A percentile compares a stretch with the other conserved stretches of the same genome.
Evolutionary conservation across 805 yeast species (phyloP).

Genomic region (Komagataella pseudopastoris): DNA sequence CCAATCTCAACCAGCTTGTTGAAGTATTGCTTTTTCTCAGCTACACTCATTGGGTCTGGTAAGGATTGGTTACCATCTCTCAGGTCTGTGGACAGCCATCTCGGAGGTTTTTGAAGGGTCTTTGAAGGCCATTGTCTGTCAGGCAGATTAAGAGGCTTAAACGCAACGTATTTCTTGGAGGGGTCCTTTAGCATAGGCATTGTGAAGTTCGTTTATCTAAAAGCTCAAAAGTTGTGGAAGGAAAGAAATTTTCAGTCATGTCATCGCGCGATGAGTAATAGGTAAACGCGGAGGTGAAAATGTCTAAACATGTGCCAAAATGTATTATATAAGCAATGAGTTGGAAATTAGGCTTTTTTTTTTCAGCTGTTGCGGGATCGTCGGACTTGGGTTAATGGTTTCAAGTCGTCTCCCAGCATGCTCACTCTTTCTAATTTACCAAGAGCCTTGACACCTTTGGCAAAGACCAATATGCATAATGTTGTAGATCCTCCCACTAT

Average conservation of each 20-base stretch:
- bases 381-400: neutral
- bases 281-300: neutral
- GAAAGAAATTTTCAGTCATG: neutral
- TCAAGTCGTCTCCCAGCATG: slow-evolving; percentile 14
- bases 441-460: slow-evolving; percentile 41
- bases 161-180: slow-evolving; percentile 44
- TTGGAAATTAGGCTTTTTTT: neutral
- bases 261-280: neutral
- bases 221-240: neutral
- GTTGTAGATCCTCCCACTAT: slow-evolving; percentile 31
- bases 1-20: slow-evolving; percentile 62
- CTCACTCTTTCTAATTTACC: slow-evolving; percentile 62
- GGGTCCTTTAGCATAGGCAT: slow-evolving; percentile 55
- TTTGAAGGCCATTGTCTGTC: slow-evolving; percentile 65
- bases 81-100: slow-evolving; percentile 71
- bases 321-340: neutral
- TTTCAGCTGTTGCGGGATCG: neutral
- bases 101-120: slow-evolving; percentile 54
- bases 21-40: slow-evolving; percentile 63
- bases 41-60: slow-evolving; percentile 74
- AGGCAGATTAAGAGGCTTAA: slow-evolving; percentile 38
- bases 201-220: neutral
- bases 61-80: slow-evolving; percentile 75
- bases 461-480: slow-evolving; percentile 29
- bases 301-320: neutral